A percentile compares a stretch with the other conserved stretches of the same genome.
Conservation (phyloP, 768 basidiomycete species). For the Lanmaoa pseudosensibilis region DNA sequence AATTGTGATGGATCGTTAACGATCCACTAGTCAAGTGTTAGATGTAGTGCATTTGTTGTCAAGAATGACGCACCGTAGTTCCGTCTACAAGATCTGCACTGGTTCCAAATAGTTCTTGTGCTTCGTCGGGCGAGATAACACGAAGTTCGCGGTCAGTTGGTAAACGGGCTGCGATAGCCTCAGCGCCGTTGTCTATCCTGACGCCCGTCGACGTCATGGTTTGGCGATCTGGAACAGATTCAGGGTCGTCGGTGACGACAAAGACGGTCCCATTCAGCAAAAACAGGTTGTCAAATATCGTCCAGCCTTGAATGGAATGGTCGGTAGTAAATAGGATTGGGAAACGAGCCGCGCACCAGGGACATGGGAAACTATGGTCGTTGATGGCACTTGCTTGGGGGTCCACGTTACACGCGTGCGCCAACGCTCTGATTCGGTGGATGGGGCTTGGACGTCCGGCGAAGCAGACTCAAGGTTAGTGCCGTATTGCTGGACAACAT, state of each 20-base stretch:
- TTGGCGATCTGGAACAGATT: constrained; percentile 59
- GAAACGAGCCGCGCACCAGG: constrained; percentile 49
- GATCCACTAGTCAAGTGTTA: constrained; percentile 52
- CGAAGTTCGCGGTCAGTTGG: constrained; percentile 81
- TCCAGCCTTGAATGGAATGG: constrained; percentile 64
- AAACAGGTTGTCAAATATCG: constrained; percentile 82
- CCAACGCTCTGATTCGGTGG: constrained; percentile 27
- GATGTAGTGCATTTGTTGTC: neutral
- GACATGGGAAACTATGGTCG: constrained; percentile 71
- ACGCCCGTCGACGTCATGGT: constrained; percentile 72
- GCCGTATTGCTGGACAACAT: constrained; percentile 1
- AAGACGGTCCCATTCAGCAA: constrained; percentile 79
- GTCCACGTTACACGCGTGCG: constrained; percentile 42
- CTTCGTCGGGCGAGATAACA: constrained; percentile 68
- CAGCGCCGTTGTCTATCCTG: constrained; percentile 55
- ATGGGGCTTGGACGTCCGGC: constrained; percentile 7
- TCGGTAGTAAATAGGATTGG: neutral
- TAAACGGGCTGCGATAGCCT: constrained; percentile 54
- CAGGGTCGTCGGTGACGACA: constrained; percentile 74
- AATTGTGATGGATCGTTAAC: constrained; percentile 86
- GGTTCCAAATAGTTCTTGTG: constrained; percentile 65
- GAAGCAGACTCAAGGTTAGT: neutral
- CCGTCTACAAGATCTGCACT: constrained; percentile 79
- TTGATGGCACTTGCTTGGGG: constrained; percentile 46
- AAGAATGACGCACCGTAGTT: constrained; percentile 51